These are phyloP conservation scores for Rutstroemia sp. DNA, from an alignment of 2,329 filamentous ascomycete genomes.

Conservation along the genomic window DNA sequence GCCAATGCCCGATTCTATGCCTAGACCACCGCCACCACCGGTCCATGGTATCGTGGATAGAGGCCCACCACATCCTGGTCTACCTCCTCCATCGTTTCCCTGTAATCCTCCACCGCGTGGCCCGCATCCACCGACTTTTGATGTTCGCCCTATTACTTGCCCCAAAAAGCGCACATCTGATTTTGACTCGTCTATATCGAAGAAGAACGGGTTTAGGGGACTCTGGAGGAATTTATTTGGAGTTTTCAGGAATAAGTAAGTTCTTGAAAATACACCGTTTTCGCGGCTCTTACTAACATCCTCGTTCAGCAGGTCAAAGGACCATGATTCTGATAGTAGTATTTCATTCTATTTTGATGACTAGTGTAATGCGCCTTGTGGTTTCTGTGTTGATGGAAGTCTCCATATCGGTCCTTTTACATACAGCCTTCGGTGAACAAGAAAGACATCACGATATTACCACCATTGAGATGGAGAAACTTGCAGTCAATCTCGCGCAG, in stretches of 20 bases:
- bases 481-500: too few species aligned
- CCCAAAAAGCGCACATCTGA: not conserved
- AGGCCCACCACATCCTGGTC: not conserved
- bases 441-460: too few species aligned
- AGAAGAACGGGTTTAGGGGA: not conserved
- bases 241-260: not conserved
- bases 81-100: not conserved
- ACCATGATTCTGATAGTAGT: not conserved
- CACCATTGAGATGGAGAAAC: too few species aligned
- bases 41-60: conserved; percentile 2
- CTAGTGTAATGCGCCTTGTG: too few species aligned
- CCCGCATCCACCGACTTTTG: not conserved
- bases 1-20: conserved; percentile 56
- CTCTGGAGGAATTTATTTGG: not conserved
- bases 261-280: not conserved
- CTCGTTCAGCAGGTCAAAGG: not conserved
- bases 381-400: too few species aligned
- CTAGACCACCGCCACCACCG: conserved; percentile 37
- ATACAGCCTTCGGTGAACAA: too few species aligned
- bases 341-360: too few species aligned
- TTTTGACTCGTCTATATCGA: not conserved
- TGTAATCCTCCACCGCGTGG: not conserved
- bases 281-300: not conserved
- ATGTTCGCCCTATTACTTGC: not conserved
- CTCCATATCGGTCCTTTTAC: too few species aligned